Percentiles rank a stretch among this genome's conserved stretches.
Evolutionary conservation across 1,284 basidiomycete genomes (phyloP).

Genomic region (Microbotryomycetes sp.): DNA sequence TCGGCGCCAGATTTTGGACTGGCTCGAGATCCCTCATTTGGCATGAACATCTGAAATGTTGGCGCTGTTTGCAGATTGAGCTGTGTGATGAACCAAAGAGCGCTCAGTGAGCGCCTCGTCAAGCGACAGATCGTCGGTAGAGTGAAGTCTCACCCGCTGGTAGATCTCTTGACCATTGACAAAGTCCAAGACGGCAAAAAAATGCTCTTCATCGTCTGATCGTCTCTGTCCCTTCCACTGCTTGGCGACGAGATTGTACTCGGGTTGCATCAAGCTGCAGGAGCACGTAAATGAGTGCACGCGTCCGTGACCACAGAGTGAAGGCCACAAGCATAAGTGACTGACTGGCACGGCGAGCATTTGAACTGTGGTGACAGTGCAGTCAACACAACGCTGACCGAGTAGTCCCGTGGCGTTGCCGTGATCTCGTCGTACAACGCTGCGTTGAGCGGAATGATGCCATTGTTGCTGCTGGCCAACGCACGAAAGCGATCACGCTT

Average conservation of each 20-base stretch:
- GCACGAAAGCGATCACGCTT: constrained; percentile 51
- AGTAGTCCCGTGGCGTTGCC: constrained; percentile 65
- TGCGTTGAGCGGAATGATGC: constrained; percentile 71
- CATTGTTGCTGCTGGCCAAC: constrained; percentile 58
- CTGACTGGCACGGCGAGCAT: constrained; percentile 48
- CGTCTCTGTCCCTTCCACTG: constrained; percentile 55
- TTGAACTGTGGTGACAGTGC: constrained; percentile 70
- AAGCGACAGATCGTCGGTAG: not conserved
- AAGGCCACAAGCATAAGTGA: not conserved
- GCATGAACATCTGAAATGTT: constrained; percentile 67
- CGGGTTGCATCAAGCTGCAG: constrained; percentile 73
- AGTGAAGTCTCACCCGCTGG: constrained; percentile 57
- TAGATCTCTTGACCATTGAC: constrained; percentile 66
- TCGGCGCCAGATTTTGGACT: constrained; percentile 51
- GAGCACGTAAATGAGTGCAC: not conserved
- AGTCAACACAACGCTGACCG: constrained; percentile 73
- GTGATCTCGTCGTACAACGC: constrained; percentile 64
- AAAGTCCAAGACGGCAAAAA: constrained; percentile 89
- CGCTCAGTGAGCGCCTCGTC: not conserved
- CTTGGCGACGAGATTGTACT: constrained; percentile 68
- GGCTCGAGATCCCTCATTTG: constrained; percentile 58
- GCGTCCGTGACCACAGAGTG: not conserved
- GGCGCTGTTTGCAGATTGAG: constrained; percentile 67
- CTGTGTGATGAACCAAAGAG: constrained; percentile 44
- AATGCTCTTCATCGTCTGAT: constrained; percentile 56